These are phyloP conservation scores for Priceomyces fermenticarens DNA, from an alignment of 805 yeast species.

Conservation along the genomic window DNA sequence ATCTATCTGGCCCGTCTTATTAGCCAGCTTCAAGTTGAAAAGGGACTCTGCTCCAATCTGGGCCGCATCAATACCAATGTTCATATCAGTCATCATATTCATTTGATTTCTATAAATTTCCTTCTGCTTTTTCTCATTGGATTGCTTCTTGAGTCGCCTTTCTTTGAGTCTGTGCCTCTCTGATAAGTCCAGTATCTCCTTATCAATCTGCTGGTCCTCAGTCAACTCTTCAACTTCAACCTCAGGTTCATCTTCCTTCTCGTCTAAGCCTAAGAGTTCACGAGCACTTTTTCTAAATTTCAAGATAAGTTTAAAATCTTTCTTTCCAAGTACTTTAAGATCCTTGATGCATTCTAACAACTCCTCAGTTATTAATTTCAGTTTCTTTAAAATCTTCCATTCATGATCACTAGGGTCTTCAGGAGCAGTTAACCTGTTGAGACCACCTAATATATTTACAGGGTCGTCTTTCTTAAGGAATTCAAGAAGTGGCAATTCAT, in stretches of 20 bases:
- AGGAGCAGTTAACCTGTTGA: constrained; percentile 62
- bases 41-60: constrained; percentile 72
- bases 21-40: constrained; percentile 82
- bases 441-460: constrained; percentile 73
- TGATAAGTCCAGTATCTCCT: constrained; percentile 72
- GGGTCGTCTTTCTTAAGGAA: constrained; percentile 83
- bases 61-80: constrained; percentile 92
- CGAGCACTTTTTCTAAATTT: constrained; percentile 90
- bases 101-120: constrained; percentile 90
- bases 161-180: constrained; percentile 65
- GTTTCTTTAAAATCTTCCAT: constrained; percentile 65
- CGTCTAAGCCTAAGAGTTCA: constrained; percentile 63
- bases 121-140: constrained; percentile 80
- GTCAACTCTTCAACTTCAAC: constrained; percentile 68
- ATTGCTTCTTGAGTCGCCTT: constrained; percentile 79
- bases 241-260: constrained; percentile 50
- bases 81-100: constrained; percentile 92
- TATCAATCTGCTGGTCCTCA: constrained; percentile 87
- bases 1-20: constrained; percentile 77
- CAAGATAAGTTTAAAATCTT: constrained; percentile 81
- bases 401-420: constrained; percentile 50
- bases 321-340: constrained; percentile 89
- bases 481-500: constrained; percentile 71
- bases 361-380: constrained; percentile 77
- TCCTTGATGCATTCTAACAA: constrained; percentile 82